A percentile compares a stretch with the other conserved stretches of the same genome.
Conservation (phyloP, 768 basidiomycete species). For the Auricularia sp. region DNA sequence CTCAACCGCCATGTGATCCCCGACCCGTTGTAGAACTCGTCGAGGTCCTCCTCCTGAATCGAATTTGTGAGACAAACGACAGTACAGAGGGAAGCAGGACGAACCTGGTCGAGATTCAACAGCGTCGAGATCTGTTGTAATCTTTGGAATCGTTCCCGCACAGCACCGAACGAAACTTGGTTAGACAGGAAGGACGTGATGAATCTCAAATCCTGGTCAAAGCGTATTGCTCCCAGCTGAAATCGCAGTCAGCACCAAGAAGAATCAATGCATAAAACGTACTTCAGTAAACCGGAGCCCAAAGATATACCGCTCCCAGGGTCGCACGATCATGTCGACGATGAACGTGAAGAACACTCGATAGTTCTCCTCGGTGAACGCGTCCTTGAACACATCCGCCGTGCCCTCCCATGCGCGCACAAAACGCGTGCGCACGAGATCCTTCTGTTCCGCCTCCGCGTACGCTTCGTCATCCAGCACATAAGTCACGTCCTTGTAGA, state of each 20-base stretch:
- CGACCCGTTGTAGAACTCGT: constrained; percentile 89
- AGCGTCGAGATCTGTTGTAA: constrained; percentile 90
- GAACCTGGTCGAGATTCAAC: constrained; percentile 74
- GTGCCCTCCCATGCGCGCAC: constrained; percentile 20
- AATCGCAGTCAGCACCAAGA: constrained; percentile 3
- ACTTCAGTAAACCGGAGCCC: constrained; percentile 84
- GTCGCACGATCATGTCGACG: constrained; percentile 80
- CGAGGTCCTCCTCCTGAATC: constrained; percentile 74
- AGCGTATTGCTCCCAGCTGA: constrained; percentile 90
- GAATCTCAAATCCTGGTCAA: constrained; percentile 84
- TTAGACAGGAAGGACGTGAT: constrained; percentile 75
- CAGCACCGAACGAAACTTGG: constrained; percentile 83
- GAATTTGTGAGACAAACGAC: constrained; percentile 18
- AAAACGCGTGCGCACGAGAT: constrained; percentile 83
- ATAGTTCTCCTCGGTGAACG: constrained; percentile 83
- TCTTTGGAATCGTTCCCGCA: constrained; percentile 83
- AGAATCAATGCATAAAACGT: constrained; percentile 14
- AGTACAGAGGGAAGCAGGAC: constrained; percentile 18
- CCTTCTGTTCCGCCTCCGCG: constrained; percentile 72
- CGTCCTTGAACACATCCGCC: constrained; percentile 41
- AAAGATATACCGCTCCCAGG: constrained; percentile 87
- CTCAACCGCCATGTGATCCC: constrained; percentile 84
- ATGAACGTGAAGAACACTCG: constrained; percentile 76
- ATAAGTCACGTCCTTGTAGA: constrained; percentile 87
- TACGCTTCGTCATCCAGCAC: constrained; percentile 84